Evolutionary conservation across 208 protist genomes (phyloP), one percentile per base, ranked within the genome.

Genomic region (Crithidia thermophila): DNA sequence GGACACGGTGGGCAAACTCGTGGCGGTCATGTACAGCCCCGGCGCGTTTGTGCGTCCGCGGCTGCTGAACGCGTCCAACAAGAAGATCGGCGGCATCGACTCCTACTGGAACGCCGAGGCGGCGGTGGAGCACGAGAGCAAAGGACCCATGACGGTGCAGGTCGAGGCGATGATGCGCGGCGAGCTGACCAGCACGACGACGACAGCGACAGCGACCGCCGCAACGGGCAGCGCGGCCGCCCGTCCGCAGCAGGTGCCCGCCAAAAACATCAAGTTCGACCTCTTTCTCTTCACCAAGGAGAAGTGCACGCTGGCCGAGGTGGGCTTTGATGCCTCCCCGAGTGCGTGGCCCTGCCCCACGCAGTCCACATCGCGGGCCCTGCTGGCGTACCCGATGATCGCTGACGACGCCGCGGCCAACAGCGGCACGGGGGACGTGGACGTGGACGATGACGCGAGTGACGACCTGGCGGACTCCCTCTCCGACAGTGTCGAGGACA

Each of bases 101-200:
- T 82, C 80, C 23, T 95, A 86, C 77, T 95, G 90, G 90, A 90
- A 95, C 75, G 45, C 76, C 18, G 90, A 95, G 76, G 87, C 85
- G 1, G 77, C 79, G 14, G 82, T 91, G 37, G 85, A 93, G 77
- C 85, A 86, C 79, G 72, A 85, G 50, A 71, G 71, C 52, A 72
- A 68, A 23, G 83, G 81, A 14, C 10, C 49, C n/a, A 27, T 93
- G 34, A 87, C 69, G 14, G 59, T 95, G 33, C 72, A 89, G 56
- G 84, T 93, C 23, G 89, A 93, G 66, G 89, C 86, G 16, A 85
- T 95, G 77, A 79, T 93, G 77, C 81, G 85, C 23, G 82, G 43
- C 0, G 88, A 82, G 46, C 39, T 45, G 1, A 55, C 23, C 37
- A 59, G 57, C n/a, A 51, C 39, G 3, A 27, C 30, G 16, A 10